A percentile compares a stretch with the other conserved stretches of the same genome.
Conservation (phyloP, 2,329 filamentous ascomycete genomes). For the Monilinia polystroma region DNA sequence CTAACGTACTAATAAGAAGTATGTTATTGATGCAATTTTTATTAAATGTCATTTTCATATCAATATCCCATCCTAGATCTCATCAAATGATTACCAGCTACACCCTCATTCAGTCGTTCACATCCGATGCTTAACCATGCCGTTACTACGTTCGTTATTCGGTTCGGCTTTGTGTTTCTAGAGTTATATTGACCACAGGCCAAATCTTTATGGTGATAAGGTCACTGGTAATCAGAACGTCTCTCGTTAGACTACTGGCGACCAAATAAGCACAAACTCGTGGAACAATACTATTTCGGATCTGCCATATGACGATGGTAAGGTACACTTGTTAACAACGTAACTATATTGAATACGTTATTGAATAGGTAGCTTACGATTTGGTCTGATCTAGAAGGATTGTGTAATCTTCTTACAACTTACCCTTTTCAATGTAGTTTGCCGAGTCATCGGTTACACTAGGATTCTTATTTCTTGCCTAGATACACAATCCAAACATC, state of each 20-base stretch:
- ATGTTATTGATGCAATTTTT: too few species aligned
- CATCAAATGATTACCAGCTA: neutral
- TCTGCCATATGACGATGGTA: slow-evolving; percentile 3
- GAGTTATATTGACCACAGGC: neutral
- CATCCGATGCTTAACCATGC: slow-evolving; percentile 6
- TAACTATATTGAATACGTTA: neutral
- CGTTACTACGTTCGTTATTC: neutral
- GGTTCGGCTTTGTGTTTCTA: neutral
- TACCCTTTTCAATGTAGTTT: slow-evolving; percentile 5
- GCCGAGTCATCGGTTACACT: neutral
- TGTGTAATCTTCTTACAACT: slow-evolving; percentile 9
- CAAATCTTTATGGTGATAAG: neutral
- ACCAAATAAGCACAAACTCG: neutral
- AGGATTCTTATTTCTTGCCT: slow-evolving; percentile 7
- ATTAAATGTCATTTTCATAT: too few species aligned
- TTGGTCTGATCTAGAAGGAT: slow-evolving; percentile 15
- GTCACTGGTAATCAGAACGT: neutral
- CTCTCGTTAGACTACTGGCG: neutral
- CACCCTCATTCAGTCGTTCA: neutral
- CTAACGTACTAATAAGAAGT: too few species aligned
- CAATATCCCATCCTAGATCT: neutral
- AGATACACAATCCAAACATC: neutral
- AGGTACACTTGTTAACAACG: neutral
- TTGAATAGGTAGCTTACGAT: neutral
- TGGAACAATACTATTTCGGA: slow-evolving; percentile 5